Evolutionary conservation across 2,329 filamentous ascomycete genomes (phyloP), one percentile per base, ranked within the genome.

Genomic region (Talaromyces sp.): DNA sequence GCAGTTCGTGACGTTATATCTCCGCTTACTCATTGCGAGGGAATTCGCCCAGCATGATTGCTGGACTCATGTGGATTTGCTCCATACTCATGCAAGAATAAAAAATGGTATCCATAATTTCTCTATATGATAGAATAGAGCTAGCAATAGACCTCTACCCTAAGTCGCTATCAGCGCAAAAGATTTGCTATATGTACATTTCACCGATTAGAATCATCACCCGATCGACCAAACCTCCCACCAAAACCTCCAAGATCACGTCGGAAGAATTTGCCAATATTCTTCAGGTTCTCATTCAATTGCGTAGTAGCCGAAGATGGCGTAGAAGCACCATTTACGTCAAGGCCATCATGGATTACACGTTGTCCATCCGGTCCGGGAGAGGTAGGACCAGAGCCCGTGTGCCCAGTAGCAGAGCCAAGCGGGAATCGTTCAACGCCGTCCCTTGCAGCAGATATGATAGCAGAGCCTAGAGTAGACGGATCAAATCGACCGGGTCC

Each of bases 261-360:
- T 68, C 90, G 88, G 82, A 98, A 98, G 80, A 98, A 97, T 79
- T 96, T 97, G 27, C 94, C 94, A 78, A 99, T 91, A 76, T 92
- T 97, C 81, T 92, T 93, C 78, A 98, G 76, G 77, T 97, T 97
- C 78, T 96, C 93, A 75, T 97, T 96, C 68, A 97, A 86, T 61
- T 90, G 92, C 8, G 86, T 87, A 72, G 89, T 87, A 63, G 86
- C 72, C 65, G 16, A 57, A 24, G 70, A 47, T 7, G 69, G 64
- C 14, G 50, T 65, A 33, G 65, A 65, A 22, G 73, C 75, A 50
- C 78, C 75, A 62, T 71, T 64, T 66, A 76, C 66, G 57, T 66
- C 48, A 33, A 56, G 60, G 19, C 22, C 62, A 33, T 67, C 62
- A 37, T 62, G 50, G 22, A 33, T 60, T 14, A 59, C 31, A 8